Evolutionary conservation across 176 grass and related monocot genomes (phyloP), one percentile per base, ranked within the genome.

Genomic region (Cocos nucifera): DNA sequence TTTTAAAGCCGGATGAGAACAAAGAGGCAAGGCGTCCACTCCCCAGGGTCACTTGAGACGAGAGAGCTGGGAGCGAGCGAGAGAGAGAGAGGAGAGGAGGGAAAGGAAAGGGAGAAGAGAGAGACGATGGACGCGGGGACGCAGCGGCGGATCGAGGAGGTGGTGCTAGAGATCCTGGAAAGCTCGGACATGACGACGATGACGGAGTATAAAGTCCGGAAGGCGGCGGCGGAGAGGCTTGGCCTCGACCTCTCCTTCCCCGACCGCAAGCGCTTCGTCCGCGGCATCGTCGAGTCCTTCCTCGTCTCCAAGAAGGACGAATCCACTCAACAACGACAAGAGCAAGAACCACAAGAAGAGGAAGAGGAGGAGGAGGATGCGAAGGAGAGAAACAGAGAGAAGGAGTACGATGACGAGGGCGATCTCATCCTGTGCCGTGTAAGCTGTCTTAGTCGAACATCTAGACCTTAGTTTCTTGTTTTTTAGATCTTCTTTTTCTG

Each of bases 391-490:
- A 14, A 57, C 19, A 53, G 56, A 50, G 56, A 78, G 48, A 70
- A 73, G 51, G 84, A 87, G 65, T 83, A 74, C 30, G 87, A 91
- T 58, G 92, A 97, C 56, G 77, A 51, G 2, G 93, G 93, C 9
- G 84, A 91, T 74, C 87, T 90, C 22, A 91, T 91, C 66, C 62
- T 97, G 4, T 91, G 87, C 66, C 81, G 76, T 69, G 93, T 97
- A 61, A 71, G 84, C 82, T 65, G 6, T 56, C 0, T 51, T 8
- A 60, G 23, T 35, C 50, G 50, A 56, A 15, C 53, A 52, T 48
- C 39, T 15, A 55, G 55, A 50, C 19, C 57, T 66, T 19, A 4
- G 17, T 28, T 54, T 63, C 23, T 58, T 49, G 12, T 67, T 83
- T 44, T 44, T 44, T 44, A 2, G 35, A 44, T 12, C 9, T 44